A percentile compares a stretch with the other conserved stretches of the same genome.
Conservation (phyloP, 2,329 filamentous ascomycete genomes). For the Hymenotorrendiella dingleyae region DNA sequence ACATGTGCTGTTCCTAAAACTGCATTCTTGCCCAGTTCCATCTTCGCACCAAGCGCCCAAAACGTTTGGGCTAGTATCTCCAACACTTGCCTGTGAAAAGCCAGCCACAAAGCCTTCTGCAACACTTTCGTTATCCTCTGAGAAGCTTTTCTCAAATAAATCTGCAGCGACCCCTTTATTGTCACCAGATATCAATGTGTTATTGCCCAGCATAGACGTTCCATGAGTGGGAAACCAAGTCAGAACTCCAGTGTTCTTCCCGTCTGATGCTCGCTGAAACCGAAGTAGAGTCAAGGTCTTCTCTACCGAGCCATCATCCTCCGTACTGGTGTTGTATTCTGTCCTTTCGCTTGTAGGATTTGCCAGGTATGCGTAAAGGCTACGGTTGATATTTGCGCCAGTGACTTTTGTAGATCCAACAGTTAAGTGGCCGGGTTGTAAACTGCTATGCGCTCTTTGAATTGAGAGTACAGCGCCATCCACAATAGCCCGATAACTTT, state of each 20-base stretch:
- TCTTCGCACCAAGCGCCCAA: slow-evolving; percentile 87
- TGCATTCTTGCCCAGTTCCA: slow-evolving; percentile 65
- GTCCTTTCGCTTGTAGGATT: slow-evolving; percentile 74
- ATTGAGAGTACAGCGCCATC: slow-evolving; percentile 80
- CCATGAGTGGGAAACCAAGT: slow-evolving; percentile 93
- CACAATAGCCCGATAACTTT: slow-evolving; percentile 85
- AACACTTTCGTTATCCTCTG: slow-evolving; percentile 43
- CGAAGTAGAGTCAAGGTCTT: slow-evolving; percentile 75
- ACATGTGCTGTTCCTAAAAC: slow-evolving; percentile 79
- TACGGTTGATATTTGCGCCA: slow-evolving; percentile 83
- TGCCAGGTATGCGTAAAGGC: slow-evolving; percentile 78
- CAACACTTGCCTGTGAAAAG: slow-evolving; percentile 87
- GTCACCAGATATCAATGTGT: slow-evolving; percentile 86
- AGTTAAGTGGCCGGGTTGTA: slow-evolving; percentile 61
- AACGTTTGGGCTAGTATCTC: slow-evolving; percentile 85
- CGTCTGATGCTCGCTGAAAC: slow-evolving; percentile 68
- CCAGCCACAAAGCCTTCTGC: slow-evolving; percentile 74
- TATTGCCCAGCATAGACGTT: slow-evolving; percentile 86
- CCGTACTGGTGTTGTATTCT: slow-evolving; percentile 51
- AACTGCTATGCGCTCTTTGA: slow-evolving; percentile 67
- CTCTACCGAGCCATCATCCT: slow-evolving; percentile 54
- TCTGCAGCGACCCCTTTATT: slow-evolving; percentile 93
- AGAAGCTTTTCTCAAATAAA: slow-evolving; percentile 69
- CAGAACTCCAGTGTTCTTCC: slow-evolving; percentile 71
- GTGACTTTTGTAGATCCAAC: slow-evolving; percentile 63